Evolutionary conservation across 352 stramenopile species (phyloP), one percentile per base, ranked within the genome.

Genomic region (Globisporangium lucens): DNA sequence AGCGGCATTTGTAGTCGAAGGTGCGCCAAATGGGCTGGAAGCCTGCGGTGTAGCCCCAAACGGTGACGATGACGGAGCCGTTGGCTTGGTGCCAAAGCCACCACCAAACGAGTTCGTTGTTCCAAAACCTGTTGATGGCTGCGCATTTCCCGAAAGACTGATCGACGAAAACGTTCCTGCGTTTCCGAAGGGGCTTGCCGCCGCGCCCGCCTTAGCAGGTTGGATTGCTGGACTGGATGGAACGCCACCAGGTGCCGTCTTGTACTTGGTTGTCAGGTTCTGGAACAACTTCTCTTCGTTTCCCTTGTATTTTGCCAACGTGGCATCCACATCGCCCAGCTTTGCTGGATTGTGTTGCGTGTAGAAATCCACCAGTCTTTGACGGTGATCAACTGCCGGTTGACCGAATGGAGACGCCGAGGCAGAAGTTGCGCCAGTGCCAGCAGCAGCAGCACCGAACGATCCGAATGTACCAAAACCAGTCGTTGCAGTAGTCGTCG

Each of bases 271-370:
- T 38, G 77, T 72, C 36, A 95, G 57, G 61, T 82, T 90, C 67
- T 87, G 72, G 67, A 95, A 93, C 27, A 95, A 74, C 55, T 92
- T 84, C 35, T 83, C 84, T 75, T 94, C 84, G 33, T 89, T 87
- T 30, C 87, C 87, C 58, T 92, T 92, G 74, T 97, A 98, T 75
- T 97, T 97, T 46, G 79, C 69, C 10, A 98, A 79, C 36, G 89
- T 97, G 29, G 82, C 63, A 67, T 98, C 94, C 22, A 98, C 87
- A 29, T 89, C 89, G 29, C 72, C 72, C 17, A 98, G 70, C 72
- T 97, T 98, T 20, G 73, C 78, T 6, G 90, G 90, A 69, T 98
- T 98, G 74, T 97, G 76, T 63, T 97, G 88, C 49, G 90, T 74
- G 75, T 98, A 98, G 69, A 98, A 98, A 29, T 87, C 87, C 46